Conservation (phyloP, 1,284 basidiomycete genomes). For the Afroboletus lepidellus region DNA sequence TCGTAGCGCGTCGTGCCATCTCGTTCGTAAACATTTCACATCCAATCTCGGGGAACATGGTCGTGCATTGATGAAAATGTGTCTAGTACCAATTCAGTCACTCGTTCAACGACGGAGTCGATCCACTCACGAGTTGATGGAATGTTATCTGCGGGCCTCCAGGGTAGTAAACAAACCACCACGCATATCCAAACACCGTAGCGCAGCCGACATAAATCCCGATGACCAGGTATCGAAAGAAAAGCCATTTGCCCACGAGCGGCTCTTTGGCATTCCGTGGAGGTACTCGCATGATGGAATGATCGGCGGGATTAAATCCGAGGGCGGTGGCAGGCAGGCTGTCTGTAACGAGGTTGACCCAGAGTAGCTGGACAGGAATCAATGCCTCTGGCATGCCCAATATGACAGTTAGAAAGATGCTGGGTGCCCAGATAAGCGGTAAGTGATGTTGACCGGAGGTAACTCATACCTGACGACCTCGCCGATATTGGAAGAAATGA, state of each 20-base stretch:
- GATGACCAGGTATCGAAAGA: slow-evolving; percentile 93
- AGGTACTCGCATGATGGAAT: slow-evolving; percentile 92
- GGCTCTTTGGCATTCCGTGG: slow-evolving; percentile 89
- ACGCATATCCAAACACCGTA: slow-evolving; percentile 95
- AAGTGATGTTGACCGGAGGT: neutral
- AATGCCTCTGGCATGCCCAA: slow-evolving; percentile 98
- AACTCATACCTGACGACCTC: slow-evolving; percentile 80
- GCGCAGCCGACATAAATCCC: slow-evolving; percentile 93
- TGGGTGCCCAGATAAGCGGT: slow-evolving; percentile 27
- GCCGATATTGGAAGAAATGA: slow-evolving; percentile 97
- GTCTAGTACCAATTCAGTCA: slow-evolving; percentile 52
- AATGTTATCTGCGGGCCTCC: slow-evolving; percentile 93
- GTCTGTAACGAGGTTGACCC: slow-evolving; percentile 96
- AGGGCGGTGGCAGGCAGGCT: slow-evolving; percentile 97
- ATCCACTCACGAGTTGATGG: slow-evolving; percentile 78
- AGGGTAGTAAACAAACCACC: slow-evolving; percentile 96
- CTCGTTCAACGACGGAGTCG: neutral
- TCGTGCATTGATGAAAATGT: slow-evolving; percentile 89
- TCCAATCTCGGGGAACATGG: slow-evolving; percentile 83
- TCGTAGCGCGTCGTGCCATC: slow-evolving; percentile 86
- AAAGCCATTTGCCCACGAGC: slow-evolving; percentile 89
- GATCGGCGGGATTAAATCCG: slow-evolving; percentile 96
- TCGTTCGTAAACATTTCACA: slow-evolving; percentile 92
- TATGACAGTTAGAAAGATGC: slow-evolving; percentile 95
- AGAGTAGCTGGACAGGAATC: slow-evolving; percentile 96